A percentile compares a stretch with the other conserved stretches of the same genome.
Evolutionary conservation across 169 alveolate genomes (phyloP).

Genomic region (Toxoplasma gondii): DNA sequence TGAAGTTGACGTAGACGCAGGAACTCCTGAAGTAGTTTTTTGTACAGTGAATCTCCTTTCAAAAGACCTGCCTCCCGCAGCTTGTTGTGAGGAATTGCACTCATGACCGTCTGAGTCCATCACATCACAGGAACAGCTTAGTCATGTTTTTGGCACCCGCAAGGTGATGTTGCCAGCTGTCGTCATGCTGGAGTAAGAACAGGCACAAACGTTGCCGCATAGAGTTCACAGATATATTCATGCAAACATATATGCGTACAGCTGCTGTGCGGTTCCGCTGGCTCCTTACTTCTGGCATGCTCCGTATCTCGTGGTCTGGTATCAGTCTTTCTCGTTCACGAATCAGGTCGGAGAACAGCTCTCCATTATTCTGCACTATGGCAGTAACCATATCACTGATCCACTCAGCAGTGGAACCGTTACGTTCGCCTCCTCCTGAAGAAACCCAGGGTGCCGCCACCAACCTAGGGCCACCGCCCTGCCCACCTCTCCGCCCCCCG

Average conservation of each 20-base stretch:
- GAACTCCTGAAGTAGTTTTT: constrained; percentile 13
- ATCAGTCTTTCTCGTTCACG: constrained; percentile 6
- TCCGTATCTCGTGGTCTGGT: constrained; percentile 39
- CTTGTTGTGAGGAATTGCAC: background rate
- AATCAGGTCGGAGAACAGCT: constrained; percentile 31
- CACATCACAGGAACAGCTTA: background rate
- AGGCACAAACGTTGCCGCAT: background rate
- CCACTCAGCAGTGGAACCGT: constrained; percentile 43
- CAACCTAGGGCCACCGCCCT: background rate
- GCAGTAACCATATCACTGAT: constrained; percentile 33
- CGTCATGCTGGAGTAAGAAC: background rate
- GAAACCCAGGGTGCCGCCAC: background rate
- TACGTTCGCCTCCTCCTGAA: background rate
- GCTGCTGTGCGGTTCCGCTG: background rate
- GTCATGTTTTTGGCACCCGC: background rate
- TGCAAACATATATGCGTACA: background rate
- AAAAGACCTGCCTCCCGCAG: constrained; percentile 20
- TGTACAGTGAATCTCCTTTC: constrained; percentile 26
- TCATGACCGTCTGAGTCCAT: constrained; percentile 32
- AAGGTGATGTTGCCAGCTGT: background rate
- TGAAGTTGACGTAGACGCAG: constrained; percentile 48
- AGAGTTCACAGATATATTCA: background rate
- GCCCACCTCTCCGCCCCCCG: constrained; percentile 10
- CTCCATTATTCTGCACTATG: constrained; percentile 17
- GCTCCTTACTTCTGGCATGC: constrained; percentile 54